Evolutionary conservation across 2,329 filamentous ascomycete species (phyloP), one percentile per base, ranked within the genome.

Genomic region (Penicillium capsulatum): DNA sequence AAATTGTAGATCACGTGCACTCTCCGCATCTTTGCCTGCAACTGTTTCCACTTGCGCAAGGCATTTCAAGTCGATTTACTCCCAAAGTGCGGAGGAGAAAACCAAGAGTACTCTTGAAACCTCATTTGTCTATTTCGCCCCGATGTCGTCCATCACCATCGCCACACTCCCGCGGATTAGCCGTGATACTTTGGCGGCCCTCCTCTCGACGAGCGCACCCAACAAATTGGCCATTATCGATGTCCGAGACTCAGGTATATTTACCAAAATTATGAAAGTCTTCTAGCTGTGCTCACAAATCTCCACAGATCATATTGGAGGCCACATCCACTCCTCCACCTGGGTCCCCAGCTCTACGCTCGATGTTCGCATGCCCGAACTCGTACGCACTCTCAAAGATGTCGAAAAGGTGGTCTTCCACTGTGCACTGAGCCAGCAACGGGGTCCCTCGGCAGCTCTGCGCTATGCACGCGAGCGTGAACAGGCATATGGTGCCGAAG

Each of bases 361-460:
- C 34, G 86, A 94, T 55, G 77, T 79, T 60, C 80, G 76, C 51
- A 79, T 92, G 64, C 85, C 90, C 0, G 86, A 89, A 48, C 79
- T 98, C n/a, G 74, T 94, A 9, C 80, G 87, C 40, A 81, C 77
- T 30, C 76, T 96, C 33, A 72, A 80, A 50, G 80, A 83, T 59
- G 89, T 88, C 64, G 79, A 92, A 40, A 83, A 77, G 8, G 88
- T 98, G 10, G 79, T 98, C 1, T 98, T 98, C 65, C 92, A 98
- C 69, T 98, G 92, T 67, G 85, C 86, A 13, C 72, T 97, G 39
- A 91, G 84, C 52, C 92, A 97, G 70, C 85, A 95, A 68, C 76
- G 92, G 1, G 92, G 92, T 0, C 92, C 92, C 0, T 77, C 77
- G 35, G 89, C 91, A 3, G 92, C 92, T 3, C 68, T 95, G 53